Conservation (phyloP, 2,329 filamentous ascomycete genomes). For the Colletotrichum abscissum region DNA sequence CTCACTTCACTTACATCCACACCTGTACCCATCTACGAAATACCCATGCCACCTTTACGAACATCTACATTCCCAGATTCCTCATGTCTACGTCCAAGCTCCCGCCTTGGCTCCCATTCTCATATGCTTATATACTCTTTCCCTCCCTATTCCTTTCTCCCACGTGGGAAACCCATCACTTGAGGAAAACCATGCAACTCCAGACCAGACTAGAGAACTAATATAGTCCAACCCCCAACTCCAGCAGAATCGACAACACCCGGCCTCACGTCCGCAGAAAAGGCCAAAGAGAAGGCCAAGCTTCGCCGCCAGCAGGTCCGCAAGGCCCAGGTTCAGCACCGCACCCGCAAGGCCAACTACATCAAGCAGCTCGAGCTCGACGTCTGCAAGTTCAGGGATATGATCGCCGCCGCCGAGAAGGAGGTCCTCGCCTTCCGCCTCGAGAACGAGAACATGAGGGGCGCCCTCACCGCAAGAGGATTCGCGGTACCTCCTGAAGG, state of each 20-base stretch:
- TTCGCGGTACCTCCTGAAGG: not conserved
- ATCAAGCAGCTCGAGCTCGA: constrained; percentile 65
- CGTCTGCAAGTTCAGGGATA: constrained; percentile 57
- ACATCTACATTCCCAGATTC: not conserved
- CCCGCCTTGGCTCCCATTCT: not conserved
- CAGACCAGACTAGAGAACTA: not conserved
- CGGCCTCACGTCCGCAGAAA: not conserved
- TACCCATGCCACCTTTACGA: not conserved
- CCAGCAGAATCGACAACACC: constrained; percentile 7
- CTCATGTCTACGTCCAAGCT: not conserved
- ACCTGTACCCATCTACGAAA: not conserved
- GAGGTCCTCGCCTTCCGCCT: constrained; percentile 50
- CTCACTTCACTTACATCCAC: not conserved
- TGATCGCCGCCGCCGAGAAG: constrained; percentile 55
- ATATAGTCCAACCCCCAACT: not conserved
- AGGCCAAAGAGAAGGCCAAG: constrained; percentile 54
- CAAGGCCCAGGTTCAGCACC: constrained; percentile 65
- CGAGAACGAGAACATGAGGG: constrained; percentile 58
- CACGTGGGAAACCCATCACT: not conserved
- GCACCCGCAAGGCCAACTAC: constrained; percentile 67
- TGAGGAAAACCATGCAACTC: not conserved
- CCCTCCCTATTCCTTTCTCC: not conserved
- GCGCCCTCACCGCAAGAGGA: constrained; percentile 44
- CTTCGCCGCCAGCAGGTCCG: constrained; percentile 63
- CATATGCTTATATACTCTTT: not conserved